A percentile compares a stretch with the other conserved stretches of the same genome.
Conservation (phyloP, 176 grass and related monocot genomes). For the Phoenix dactylifera region DNA sequence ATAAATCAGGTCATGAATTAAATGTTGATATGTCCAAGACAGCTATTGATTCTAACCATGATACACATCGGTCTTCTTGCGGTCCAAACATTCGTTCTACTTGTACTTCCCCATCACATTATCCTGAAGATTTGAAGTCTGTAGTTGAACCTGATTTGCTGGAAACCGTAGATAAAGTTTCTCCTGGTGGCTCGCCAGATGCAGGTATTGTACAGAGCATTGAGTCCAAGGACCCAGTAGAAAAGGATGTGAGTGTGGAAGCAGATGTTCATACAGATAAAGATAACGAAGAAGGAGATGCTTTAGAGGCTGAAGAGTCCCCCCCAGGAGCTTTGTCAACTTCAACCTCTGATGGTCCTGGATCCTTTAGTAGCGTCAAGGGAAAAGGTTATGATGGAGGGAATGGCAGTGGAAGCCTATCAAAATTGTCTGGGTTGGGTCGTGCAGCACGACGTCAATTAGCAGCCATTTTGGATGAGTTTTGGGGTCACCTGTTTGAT, state of each 20-base stretch:
- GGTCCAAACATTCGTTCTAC: conserved; percentile 31
- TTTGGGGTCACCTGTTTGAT: conserved; percentile 95
- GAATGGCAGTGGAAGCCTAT: conserved; percentile 64
- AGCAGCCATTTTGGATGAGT: conserved; percentile 75
- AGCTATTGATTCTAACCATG: conserved; percentile 47
- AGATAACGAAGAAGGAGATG: conserved; percentile 26
- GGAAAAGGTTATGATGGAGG: conserved; percentile 48
- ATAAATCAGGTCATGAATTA: conserved; percentile 31
- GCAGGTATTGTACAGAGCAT: conserved; percentile 27
- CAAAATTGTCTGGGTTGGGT: conserved; percentile 75
- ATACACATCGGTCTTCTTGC: conserved; percentile 43
- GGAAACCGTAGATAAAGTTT: conserved; percentile 27
- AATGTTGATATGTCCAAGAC: conserved; percentile 38
- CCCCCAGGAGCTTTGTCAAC: conserved; percentile 11
- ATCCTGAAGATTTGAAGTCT: conserved; percentile 50
- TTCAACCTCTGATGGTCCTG: conserved; percentile 39
- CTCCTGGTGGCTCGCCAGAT: conserved; percentile 22
- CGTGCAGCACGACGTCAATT: conserved; percentile 83
- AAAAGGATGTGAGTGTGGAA: conserved; percentile 50
- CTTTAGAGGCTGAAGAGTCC: conserved; percentile 39
- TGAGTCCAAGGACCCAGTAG: conserved; percentile 24
- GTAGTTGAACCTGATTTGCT: conserved; percentile 38
- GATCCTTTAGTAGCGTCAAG: conserved; percentile 44
- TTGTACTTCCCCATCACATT: conserved; percentile 25
- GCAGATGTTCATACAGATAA: conserved; percentile 30